Conservation (phyloP, 2,329 filamentous ascomycete species). For the Colletotrichum sp. region DNA sequence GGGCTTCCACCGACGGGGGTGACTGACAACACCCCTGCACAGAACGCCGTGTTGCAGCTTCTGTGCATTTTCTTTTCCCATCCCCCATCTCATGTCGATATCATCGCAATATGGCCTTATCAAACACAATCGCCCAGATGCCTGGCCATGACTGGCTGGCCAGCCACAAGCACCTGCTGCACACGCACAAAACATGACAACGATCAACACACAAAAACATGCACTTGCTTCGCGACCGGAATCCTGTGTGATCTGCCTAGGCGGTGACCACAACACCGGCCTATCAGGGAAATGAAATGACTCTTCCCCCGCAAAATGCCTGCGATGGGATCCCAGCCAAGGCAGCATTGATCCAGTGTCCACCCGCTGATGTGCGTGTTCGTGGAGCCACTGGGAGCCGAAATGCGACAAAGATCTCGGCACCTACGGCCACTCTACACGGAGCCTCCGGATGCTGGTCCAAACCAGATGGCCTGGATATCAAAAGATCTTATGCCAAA, state of each 20-base stretch:
- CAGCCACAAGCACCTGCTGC: neutral
- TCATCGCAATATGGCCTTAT: neutral
- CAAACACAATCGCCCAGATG: neutral
- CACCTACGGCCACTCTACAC: neutral
- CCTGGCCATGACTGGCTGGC: neutral
- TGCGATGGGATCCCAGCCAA: constrained; percentile 17
- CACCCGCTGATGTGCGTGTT: constrained; percentile 16
- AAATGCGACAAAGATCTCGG: constrained; percentile 12
- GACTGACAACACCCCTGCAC: constrained; percentile 5
- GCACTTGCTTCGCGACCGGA: neutral
- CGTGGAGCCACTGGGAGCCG: constrained; percentile 10
- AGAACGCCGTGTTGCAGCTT: constrained; percentile 9
- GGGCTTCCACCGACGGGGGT: neutral
- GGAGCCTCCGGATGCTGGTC: neutral
- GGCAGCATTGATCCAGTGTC: constrained; percentile 11
- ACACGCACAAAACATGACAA: neutral
- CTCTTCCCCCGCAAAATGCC: constrained; percentile 20
- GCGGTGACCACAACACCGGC: constrained; percentile 3
- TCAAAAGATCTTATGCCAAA: neutral
- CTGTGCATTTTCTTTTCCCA: neutral
- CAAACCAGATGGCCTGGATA: neutral
- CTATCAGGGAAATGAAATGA: constrained; percentile 15
- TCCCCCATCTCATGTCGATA: neutral
- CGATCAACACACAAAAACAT: neutral
- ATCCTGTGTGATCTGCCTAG: constrained; percentile 1